These are phyloP conservation scores for Backusella australiensis DNA, from an alignment of 192 early-diverging fungal species.

Conservation along the genomic window DNA sequence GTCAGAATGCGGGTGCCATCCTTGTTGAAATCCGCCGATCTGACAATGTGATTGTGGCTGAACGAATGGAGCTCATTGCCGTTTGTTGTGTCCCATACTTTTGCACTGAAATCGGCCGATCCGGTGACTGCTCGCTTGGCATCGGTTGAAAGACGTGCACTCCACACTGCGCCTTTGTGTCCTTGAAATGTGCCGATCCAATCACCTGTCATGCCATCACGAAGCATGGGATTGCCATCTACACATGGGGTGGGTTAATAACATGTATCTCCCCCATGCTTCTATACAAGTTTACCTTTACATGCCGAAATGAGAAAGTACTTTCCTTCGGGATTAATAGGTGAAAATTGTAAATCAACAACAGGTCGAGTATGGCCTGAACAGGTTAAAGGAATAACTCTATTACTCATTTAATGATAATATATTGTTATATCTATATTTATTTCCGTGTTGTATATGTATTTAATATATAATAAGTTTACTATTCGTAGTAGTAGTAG, in stretches of 20 bases:
- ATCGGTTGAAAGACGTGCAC: constrained; percentile 72
- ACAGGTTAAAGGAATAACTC: constrained; percentile 79
- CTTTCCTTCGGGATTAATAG: constrained; percentile 63
- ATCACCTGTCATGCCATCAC: constrained; percentile 86
- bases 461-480: neutral
- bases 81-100: constrained; percentile 84
- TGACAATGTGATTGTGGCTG: constrained; percentile 79
- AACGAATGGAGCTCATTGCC: constrained; percentile 72
- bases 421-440: neutral
- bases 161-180: constrained; percentile 94
- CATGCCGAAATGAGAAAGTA: constrained; percentile 87
- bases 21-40: constrained; percentile 75
- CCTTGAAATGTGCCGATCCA: constrained; percentile 92
- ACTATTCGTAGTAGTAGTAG: too few species aligned
- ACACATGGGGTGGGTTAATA: neutral
- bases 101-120: constrained; percentile 91
- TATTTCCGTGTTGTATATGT: neutral
- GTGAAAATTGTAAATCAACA: constrained; percentile 83
- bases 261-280: too few species aligned
- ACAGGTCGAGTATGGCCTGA: constrained; percentile 90
- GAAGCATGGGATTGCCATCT: constrained; percentile 86
- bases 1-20: constrained; percentile 74
- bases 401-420: neutral
- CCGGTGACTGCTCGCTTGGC: constrained; percentile 83
- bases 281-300: constrained; percentile 56